Evolutionary conservation across 345 rosid genomes (phyloP), one percentile per base, ranked within the genome.

Genomic region (Syzygium oleosum): DNA sequence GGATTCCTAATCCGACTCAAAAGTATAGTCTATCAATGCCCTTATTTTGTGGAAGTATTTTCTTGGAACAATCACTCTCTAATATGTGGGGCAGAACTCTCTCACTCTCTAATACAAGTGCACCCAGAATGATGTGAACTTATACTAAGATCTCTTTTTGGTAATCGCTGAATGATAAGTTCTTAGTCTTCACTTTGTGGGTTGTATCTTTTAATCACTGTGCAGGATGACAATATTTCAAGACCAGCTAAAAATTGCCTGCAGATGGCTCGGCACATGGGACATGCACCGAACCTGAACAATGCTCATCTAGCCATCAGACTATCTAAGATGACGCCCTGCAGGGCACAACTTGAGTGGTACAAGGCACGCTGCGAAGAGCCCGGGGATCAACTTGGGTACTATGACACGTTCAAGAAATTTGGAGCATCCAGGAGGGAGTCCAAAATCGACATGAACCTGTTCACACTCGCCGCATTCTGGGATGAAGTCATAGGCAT

Each of bases 321-420:
- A 51, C 73, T 89, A 68, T 89, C 90, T 10, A 51, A 29, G 79
- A 89, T 89, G 51, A 27, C 46, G 1, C 90, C 90, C 78, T 34
- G 8, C 80, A 54, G 87, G 29, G 90, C 88, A 27, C 87, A 89
- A 27, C 84, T 89, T 2, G 90, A 89, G 51, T 89, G 90, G 88
- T 89, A 89, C 87, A 86, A 89, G 52, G 55, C 8, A 15, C 41
- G 9, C 25, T 89, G 90, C 31, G 88, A 89, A 1, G 52, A 31
- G 51, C 84, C 88, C 7, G 80, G 16, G 46, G 90, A 89, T 31
- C 53, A 84, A 77, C 68, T 56, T 49, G 90, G 90, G 6, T 89
- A 89, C 77, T 96, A 96, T 21, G 99, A 98, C 86, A 92, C 94
- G 17, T 98, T 95, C 89, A 98, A 92, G 94, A 86, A 46, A 49